Percentiles rank a stretch among this genome's conserved stretches.
Evolutionary conservation across 805 yeast genomes (phyloP).

Genomic region (Candida cerambycidarum): DNA sequence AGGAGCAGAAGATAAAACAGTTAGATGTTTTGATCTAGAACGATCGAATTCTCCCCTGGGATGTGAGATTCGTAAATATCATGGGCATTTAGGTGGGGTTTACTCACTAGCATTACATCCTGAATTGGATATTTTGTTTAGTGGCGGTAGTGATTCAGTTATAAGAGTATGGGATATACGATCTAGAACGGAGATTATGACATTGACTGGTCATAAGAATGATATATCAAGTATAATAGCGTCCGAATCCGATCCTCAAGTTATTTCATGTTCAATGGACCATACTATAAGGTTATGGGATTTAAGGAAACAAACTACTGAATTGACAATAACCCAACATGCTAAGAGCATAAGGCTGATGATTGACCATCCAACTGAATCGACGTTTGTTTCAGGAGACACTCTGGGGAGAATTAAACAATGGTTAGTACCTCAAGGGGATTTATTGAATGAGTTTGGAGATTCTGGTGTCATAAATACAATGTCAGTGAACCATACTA

Average conservation of each 20-base stretch:
- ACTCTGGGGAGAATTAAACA: constrained; percentile 73
- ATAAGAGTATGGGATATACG: constrained; percentile 94
- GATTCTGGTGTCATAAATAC: constrained; percentile 63
- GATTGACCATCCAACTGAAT: constrained; percentile 63
- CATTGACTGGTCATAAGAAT: constrained; percentile 76
- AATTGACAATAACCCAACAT: constrained; percentile 79
- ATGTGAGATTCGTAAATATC: constrained; percentile 72
- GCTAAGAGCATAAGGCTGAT: constrained; percentile 76
- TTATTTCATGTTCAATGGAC: constrained; percentile 81
- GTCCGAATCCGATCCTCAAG: constrained; percentile 78
- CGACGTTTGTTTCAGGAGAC: constrained; percentile 77
- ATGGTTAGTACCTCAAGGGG: constrained; percentile 81
- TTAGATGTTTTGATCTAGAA: constrained; percentile 95
- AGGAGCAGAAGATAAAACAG: constrained; percentile 90
- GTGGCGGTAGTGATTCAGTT: constrained; percentile 87
- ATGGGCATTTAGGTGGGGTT: constrained; percentile 92
- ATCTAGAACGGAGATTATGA: constrained; percentile 70
- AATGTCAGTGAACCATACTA: constrained; percentile 60
- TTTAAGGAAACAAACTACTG: constrained; percentile 71
- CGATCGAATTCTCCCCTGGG: constrained; percentile 60
- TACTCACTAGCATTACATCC: constrained; percentile 86
- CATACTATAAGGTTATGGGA: constrained; percentile 90
- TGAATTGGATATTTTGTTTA: constrained; percentile 73
- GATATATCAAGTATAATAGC: constrained; percentile 70
- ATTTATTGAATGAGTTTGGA: constrained; percentile 57